A percentile compares a stretch with the other conserved stretches of the same genome.
Evolutionary conservation across 352 stramenopile species (phyloP).

Genomic region (Globisporangium yorkense): DNA sequence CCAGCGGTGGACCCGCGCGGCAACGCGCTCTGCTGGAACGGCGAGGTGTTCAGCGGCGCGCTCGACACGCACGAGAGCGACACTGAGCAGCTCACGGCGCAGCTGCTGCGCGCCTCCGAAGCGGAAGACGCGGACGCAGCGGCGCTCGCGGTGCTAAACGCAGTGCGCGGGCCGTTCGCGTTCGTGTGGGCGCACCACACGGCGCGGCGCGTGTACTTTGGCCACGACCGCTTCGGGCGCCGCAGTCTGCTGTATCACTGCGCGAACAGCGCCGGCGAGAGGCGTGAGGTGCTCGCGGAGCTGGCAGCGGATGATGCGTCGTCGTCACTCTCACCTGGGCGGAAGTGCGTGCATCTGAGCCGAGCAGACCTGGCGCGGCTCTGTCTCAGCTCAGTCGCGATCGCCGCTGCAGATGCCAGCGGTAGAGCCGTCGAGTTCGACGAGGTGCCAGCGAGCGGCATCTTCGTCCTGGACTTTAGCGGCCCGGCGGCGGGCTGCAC

Average conservation of each 20-base stretch:
- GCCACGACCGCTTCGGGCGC: constrained; percentile 86
- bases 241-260: constrained; percentile 82
- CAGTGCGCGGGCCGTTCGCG: constrained; percentile 77
- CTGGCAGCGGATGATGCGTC: constrained; percentile 1
- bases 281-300: constrained; percentile 17
- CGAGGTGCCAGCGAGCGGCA: constrained; percentile 70
- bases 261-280: constrained; percentile 7
- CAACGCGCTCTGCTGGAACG: constrained; percentile 91
- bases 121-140: constrained; percentile 1
- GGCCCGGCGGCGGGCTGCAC: not conserved
- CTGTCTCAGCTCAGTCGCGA: constrained; percentile 43
- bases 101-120: constrained; percentile 20
- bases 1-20: constrained; percentile 57
- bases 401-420: constrained; percentile 16
- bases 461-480: constrained; percentile 66
- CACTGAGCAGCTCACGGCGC: constrained; percentile 39
- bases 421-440: constrained; percentile 20
- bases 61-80: constrained; percentile 24
- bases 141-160: constrained; percentile 30
- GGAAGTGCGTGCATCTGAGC: constrained; percentile 2
- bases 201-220: constrained; percentile 81
- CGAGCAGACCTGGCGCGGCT: constrained; percentile 19
- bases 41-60: constrained; percentile 79
- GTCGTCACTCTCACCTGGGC: not conserved
- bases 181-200: constrained; percentile 68